Base-by-base conservation (phyloP, 495 filamentous ascomycete species). In the Pyronema omphalodes region DNA sequence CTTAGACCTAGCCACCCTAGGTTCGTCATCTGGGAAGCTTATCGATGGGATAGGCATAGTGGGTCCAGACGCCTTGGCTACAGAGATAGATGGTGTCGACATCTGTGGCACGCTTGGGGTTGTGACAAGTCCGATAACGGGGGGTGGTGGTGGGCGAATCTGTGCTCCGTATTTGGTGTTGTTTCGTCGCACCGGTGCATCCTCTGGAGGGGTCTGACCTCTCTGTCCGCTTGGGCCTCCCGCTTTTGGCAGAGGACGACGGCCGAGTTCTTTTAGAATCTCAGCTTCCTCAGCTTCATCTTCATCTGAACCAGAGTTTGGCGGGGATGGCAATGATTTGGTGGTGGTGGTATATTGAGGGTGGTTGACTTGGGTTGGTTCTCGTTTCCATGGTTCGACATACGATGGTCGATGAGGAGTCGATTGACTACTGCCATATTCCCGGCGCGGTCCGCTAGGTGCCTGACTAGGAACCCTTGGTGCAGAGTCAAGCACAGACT, bases 1-100 rank as follows among this genome's bases (percentile, higher is more conserved):
- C 36, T 54, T 44, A 19, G 37, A n/a, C 61, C 70, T 40, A 33
- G 33, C 29, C 12, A 3, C 37, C 34, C 23, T 54, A 14, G 33
- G 15, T 34, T 58, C 50, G 67, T 74, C 73, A 61, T 70, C 74
- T 57, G 67, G 71, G 53, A 84, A 77, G 35, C 34, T 53, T 43
- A 58, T 60, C 51, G 57, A 51, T 18, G 61, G 60, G 37, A 64
- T 54, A 7, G 5, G 2, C 23, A 29, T 29, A 51, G 23, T 51
- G 19, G 60, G 60, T 44, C 53, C 51, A 35, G 52, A 3, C 7
- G 45, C 51, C 8, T 51, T 44, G 1, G 53, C 40, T 14, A 56
- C 54, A 15, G 50, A 46, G 5, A 44, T 34, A 9, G 60, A 60
- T 0, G 56, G 62, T 3, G 60, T 51, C 17, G 60, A 9, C 9